A percentile compares a stretch with the other conserved stretches of the same genome.
phyloP scores from a whole-genome alignment of 2,329 filamentous ascomycete genomes.

The Triangularia setosa region DNA sequence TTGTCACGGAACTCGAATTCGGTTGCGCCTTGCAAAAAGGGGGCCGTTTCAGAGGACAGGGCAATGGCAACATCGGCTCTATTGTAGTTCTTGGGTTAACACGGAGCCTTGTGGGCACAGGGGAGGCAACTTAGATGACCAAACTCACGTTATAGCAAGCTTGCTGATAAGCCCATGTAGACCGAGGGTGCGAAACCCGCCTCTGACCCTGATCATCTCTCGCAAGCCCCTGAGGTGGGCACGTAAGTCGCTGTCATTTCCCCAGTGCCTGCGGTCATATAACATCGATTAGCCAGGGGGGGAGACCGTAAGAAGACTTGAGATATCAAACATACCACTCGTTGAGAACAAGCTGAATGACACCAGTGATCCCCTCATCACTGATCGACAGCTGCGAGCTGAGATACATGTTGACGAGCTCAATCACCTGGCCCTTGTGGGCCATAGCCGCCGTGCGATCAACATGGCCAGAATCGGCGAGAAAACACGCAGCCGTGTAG shows the following conservation, averaged over 20 bases:
- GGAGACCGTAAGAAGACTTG: neutral
- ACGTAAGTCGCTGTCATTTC: constrained; percentile 41
- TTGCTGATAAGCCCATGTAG: constrained; percentile 46
- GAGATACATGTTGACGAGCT: constrained; percentile 46
- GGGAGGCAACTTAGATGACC: neutral
- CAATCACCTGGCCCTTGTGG: constrained; percentile 42
- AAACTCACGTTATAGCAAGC: constrained; percentile 44
- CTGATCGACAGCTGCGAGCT: constrained; percentile 34
- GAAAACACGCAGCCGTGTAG: constrained; percentile 49
- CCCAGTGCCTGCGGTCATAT: constrained; percentile 35
- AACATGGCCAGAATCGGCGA: constrained; percentile 46
- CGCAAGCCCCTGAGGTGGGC: constrained; percentile 45
- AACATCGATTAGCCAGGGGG: neutral
- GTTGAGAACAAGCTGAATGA: constrained; percentile 46
- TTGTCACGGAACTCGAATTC: constrained; percentile 42
- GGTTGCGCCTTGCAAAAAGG: constrained; percentile 38
- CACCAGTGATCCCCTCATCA: constrained; percentile 45
- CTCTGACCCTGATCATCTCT: constrained; percentile 46
- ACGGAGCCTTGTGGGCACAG: neutral
- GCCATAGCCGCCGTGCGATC: constrained; percentile 40
- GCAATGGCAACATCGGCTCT: constrained; percentile 48
- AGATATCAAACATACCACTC: constrained; percentile 43
- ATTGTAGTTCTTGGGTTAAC: neutral
- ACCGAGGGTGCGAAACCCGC: constrained; percentile 43
- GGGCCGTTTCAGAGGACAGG: constrained; percentile 43